Percentiles rank a stretch among this genome's conserved stretches.
Evolutionary conservation across 2,329 filamentous ascomycete species (phyloP).

Genomic region (Clonostachys solani): DNA sequence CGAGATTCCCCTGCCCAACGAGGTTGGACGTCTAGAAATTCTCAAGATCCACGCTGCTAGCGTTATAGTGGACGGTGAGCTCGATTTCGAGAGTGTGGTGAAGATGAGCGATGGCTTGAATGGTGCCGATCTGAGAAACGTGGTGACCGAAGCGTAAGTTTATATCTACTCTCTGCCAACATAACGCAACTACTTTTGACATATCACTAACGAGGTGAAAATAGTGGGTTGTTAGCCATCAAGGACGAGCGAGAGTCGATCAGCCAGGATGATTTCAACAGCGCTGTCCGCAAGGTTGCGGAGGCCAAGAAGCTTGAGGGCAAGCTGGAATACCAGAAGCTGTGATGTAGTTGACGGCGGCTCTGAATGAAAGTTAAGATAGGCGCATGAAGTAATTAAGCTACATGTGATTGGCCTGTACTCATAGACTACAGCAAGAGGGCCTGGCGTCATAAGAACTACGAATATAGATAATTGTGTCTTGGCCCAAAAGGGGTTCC

Average conservation of each 20-base stretch:
- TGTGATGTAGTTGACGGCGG: slow-evolving; percentile 43
- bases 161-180: background rate
- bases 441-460: no score
- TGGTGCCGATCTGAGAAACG: slow-evolving; percentile 93
- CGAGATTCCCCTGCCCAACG: slow-evolving; percentile 94
- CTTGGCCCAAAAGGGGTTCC: no score
- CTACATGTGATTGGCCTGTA: no score
- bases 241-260: slow-evolving; percentile 96
- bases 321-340: slow-evolving; percentile 95
- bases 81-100: slow-evolving; percentile 98
- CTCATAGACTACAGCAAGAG: no score
- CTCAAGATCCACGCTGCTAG: slow-evolving; percentile 92
- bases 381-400: no score
- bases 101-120: slow-evolving; percentile 99
- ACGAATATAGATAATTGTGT: no score
- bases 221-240: slow-evolving; percentile 90
- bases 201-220: slow-evolving; percentile 13
- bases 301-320: slow-evolving; percentile 98
- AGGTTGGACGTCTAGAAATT: slow-evolving; percentile 93
- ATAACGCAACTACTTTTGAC: background rate
- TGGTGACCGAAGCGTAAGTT: slow-evolving; percentile 95
- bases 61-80: slow-evolving; percentile 87
- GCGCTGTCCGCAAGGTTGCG: slow-evolving; percentile 94
- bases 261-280: slow-evolving; percentile 99
- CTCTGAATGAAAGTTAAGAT: no score